Evolutionary conservation across 2,329 filamentous ascomycete species (phyloP).

Genomic region (Epichloe sibirici): DNA sequence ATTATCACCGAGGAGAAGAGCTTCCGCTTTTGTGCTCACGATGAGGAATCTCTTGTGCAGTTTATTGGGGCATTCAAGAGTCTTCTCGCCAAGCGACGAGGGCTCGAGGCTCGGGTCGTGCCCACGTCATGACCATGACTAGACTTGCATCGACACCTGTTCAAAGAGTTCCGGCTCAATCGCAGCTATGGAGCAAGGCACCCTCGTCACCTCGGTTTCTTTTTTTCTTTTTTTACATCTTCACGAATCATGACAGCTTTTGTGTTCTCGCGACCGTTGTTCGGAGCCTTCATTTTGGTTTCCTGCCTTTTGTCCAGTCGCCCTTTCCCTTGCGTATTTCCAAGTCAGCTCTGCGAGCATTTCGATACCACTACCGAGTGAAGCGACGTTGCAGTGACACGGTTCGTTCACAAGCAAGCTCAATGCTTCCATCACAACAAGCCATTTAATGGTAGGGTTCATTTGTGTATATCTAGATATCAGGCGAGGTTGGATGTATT

Average conservation of each 20-base stretch:
- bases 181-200: not conserved
- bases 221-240: not conserved
- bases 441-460: not conserved
- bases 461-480: not conserved
- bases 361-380: not conserved
- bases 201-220: not conserved
- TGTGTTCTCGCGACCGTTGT: not conserved
- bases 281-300: not conserved
- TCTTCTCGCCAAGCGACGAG: conserved; percentile 57
- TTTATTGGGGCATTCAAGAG: conserved; percentile 91
- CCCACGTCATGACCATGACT: conserved; percentile 14
- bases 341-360: not conserved
- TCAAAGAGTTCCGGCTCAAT: not conserved
- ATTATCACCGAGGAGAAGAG: conserved; percentile 88
- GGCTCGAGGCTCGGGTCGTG: conserved; percentile 40
- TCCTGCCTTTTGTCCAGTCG: not conserved
- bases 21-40: conserved; percentile 61
- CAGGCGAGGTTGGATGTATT: not conserved
- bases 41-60: conserved; percentile 71
- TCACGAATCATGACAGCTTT: too few species aligned
- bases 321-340: not conserved
- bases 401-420: not conserved
- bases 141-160: not conserved
- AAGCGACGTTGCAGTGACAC: not conserved
- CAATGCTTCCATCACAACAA: not conserved